Evolutionary conservation across 495 filamentous ascomycete genomes (phyloP).

Genomic region (Aspergillus wentii): DNA sequence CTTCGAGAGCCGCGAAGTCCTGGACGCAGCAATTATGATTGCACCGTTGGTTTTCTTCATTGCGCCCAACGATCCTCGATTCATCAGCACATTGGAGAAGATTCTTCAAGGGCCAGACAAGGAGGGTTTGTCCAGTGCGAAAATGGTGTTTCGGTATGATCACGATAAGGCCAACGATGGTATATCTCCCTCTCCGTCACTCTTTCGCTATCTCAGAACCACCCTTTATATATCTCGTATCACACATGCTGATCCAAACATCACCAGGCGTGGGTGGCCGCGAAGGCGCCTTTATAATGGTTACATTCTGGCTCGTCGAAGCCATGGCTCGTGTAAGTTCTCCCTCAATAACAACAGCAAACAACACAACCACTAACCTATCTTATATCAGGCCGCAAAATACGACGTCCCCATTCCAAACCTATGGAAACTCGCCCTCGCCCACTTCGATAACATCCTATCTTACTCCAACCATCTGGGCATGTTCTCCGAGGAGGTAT

Average conservation of each 20-base stretch:
- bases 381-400: slow-evolving; percentile 20
- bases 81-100: slow-evolving; percentile 61
- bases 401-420: slow-evolving; percentile 58
- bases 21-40: slow-evolving; percentile 68
- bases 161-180: slow-evolving; percentile 61
- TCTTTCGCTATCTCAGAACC: background rate
- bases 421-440: slow-evolving; percentile 57
- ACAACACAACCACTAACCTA: background rate
- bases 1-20: slow-evolving; percentile 60
- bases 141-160: slow-evolving; percentile 68
- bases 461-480: slow-evolving; percentile 66
- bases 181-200: too few species aligned
- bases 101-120: slow-evolving; percentile 64
- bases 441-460: slow-evolving; percentile 70
- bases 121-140: slow-evolving; percentile 66
- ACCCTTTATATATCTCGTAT: background rate
- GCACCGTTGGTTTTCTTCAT: slow-evolving; percentile 74
- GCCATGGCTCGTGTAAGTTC: slow-evolving; percentile 59
- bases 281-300: slow-evolving; percentile 75
- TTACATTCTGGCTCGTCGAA: slow-evolving; percentile 74
- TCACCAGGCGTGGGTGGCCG: slow-evolving; percentile 61
- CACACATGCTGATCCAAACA: slow-evolving; percentile 12
- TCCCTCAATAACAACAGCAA: background rate
- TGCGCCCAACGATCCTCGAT: slow-evolving; percentile 66
- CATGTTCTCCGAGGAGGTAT: slow-evolving; percentile 75